A percentile compares a stretch with the other conserved stretches of the same genome.
Conservation (phyloP, 805 yeast species). For the Sugiyamaella marilandica region DNA sequence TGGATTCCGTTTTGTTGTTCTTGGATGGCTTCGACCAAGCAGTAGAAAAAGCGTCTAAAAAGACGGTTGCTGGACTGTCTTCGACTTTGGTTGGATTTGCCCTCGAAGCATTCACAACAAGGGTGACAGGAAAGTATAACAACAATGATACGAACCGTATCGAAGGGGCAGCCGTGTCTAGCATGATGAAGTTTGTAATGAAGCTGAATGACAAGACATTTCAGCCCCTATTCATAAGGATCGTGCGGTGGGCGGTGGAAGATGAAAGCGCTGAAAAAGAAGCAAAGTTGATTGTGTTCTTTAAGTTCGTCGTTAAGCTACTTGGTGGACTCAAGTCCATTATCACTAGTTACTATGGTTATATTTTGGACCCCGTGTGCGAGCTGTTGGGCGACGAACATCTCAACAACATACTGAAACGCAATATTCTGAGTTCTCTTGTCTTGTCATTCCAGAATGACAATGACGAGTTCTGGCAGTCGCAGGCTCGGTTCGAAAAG, state of each 20-base stretch:
- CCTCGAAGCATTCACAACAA: slow-evolving; percentile 63
- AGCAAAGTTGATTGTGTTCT: slow-evolving; percentile 67
- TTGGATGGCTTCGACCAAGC: slow-evolving; percentile 61
- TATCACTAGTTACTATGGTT: slow-evolving; percentile 82
- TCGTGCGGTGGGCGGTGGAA: slow-evolving; percentile 88
- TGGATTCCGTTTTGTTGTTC: slow-evolving; percentile 58
- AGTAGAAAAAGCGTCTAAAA: slow-evolving; percentile 65
- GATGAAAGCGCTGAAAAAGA: slow-evolving; percentile 54
- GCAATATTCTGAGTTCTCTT: slow-evolving; percentile 68
- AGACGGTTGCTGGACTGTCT: slow-evolving; percentile 67
- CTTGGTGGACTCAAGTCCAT: slow-evolving; percentile 82
- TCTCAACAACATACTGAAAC: slow-evolving; percentile 54
- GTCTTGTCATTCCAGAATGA: slow-evolving; percentile 81
- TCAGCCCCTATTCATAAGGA: slow-evolving; percentile 82
- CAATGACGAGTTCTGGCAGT: slow-evolving; percentile 92
- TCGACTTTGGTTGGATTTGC: slow-evolving; percentile 63
- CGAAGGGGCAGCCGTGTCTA: slow-evolving; percentile 67
- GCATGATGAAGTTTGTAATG: slow-evolving; percentile 75
- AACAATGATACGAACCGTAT: slow-evolving; percentile 72
- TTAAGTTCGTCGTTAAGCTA: slow-evolving; percentile 77
- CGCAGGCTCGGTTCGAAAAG: slow-evolving; percentile 75
- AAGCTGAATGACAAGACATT: slow-evolving; percentile 90
- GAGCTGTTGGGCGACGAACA: slow-evolving; percentile 49
- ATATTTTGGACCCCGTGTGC: slow-evolving; percentile 70
- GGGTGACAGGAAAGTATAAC: slow-evolving; percentile 56